These are phyloP conservation scores for Saccharomycopsis synnaedendra DNA, from an alignment of 805 yeast species.

Conservation along the genomic window DNA sequence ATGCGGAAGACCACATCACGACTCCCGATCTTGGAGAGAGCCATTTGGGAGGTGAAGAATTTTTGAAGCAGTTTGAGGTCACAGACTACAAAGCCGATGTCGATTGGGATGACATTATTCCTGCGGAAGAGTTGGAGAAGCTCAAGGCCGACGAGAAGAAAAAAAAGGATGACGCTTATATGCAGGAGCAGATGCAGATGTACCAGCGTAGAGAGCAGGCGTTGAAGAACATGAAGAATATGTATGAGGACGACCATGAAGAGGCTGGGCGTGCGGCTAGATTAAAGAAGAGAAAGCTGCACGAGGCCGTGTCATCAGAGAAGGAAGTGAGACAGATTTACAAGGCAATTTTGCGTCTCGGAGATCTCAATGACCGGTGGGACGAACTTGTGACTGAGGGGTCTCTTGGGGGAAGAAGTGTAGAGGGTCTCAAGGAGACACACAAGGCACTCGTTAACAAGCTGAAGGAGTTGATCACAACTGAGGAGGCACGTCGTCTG, in stretches of 20 bases:
- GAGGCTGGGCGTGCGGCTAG: slow-evolving; percentile 28
- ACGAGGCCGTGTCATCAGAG: slow-evolving; percentile 57
- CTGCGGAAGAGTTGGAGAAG: slow-evolving; percentile 81
- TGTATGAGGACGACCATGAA: slow-evolving; percentile 30
- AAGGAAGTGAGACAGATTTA: slow-evolving; percentile 80
- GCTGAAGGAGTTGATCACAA: slow-evolving; percentile 49
- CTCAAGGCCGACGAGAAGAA: slow-evolving; percentile 87
- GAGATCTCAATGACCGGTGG: slow-evolving; percentile 68
- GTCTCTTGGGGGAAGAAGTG: slow-evolving; percentile 71
- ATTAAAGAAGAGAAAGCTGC: slow-evolving; percentile 28
- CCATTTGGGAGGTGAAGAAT: slow-evolving; percentile 97
- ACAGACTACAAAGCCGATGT: slow-evolving; percentile 98
- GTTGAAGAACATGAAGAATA: slow-evolving; percentile 40
- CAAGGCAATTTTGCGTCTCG: slow-evolving; percentile 69
- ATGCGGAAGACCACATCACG: slow-evolving; percentile 95
- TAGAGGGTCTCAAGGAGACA: slow-evolving; percentile 63
- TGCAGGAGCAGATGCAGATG: slow-evolving; percentile 85
- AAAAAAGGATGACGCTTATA: slow-evolving; percentile 72
- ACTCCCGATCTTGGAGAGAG: slow-evolving; percentile 96
- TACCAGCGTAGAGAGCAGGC: slow-evolving; percentile 73
- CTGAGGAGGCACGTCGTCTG: slow-evolving; percentile 54
- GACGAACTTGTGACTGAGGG: slow-evolving; percentile 86
- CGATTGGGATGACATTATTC: slow-evolving; percentile 98
- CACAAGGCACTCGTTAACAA: slow-evolving; percentile 59
- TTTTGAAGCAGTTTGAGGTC: slow-evolving; percentile 92